A percentile compares a stretch with the other conserved stretches of the same genome.
Evolutionary conservation across 129 eudicot genomes (phyloP).

Genomic region (Kitagawia praeruptora): DNA sequence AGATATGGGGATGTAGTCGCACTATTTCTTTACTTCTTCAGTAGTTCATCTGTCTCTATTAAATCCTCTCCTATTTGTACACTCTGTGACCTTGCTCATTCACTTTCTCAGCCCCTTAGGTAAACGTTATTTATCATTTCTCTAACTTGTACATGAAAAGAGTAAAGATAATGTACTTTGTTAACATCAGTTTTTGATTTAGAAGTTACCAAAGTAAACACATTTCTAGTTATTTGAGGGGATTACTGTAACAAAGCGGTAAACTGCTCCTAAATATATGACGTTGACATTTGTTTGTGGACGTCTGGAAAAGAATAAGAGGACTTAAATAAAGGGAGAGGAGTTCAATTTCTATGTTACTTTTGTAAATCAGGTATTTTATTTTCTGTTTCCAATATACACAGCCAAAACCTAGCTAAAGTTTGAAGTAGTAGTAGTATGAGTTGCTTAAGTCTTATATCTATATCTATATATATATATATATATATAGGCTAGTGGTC

Average conservation of each 20-base stretch:
- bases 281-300: background rate
- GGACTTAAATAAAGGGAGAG: background rate
- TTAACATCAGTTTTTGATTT: too few species aligned
- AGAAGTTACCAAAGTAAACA: too few species aligned
- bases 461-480: background rate
- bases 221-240: background rate
- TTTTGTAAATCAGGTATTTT: background rate
- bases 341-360: background rate
- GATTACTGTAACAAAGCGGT: background rate
- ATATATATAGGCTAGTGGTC: too few species aligned
- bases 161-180: background rate
- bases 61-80: too few species aligned
- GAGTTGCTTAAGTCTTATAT: background rate
- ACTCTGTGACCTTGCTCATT: background rate
- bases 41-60: background rate
- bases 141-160: background rate
- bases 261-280: background rate
- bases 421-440: background rate
- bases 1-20: background rate
- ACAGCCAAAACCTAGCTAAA: conserved; percentile 9
- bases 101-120: background rate
- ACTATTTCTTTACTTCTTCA: background rate
- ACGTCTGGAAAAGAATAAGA: background rate
- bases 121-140: background rate
- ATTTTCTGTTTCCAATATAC: background rate